Evolutionary conservation across 768 basidiomycete genomes (phyloP), one percentile per base, ranked within the genome.

Genomic region (Boletus subcaerulescens): DNA sequence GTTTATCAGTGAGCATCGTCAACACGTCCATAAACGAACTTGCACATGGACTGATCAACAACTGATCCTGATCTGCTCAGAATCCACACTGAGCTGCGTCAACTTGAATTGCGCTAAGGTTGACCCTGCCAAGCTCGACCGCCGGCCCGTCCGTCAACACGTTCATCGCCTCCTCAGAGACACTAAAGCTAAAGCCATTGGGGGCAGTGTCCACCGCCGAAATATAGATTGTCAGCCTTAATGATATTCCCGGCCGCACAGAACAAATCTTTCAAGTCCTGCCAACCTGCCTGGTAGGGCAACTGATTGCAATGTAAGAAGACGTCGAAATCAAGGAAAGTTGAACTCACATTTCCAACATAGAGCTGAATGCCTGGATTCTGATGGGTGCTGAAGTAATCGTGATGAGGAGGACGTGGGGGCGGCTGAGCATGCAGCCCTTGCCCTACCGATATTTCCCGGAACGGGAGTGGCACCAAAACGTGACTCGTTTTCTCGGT

Each of bases 211-310:
- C 74, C 11, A 74, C 62, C 6, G 71, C 73, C 50, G 70, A 52
- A 5, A 66, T 45, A 14, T 18, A 2, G 39, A 75, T 39, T 2
- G 58, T 98, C 96, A 52, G 96, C 93, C 44, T 96, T 86, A 59
- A 98, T 85, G 62, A 99, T 95, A 66, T 92, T 91, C 8, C 96
- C 96, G 43, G 96, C 91, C 29, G 91, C 84, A 52, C 96, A 86
- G 86, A 98, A 98, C 29, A 98, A 77, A 71, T 98, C 96, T 67
- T 98, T 98, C 52, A 98, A 76, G 69, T 98, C 96, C 70, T 99
- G 96, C 96, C 96, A 99, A 32, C 93, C 93, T 18, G 93, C 94
- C 74, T 95, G 93, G 67, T 91, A 93, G 3, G 94, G 95, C 29
- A 98, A 74, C 95, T 98, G 59, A 6, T 51, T 11, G 15, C 8